A percentile compares a stretch with the other conserved stretches of the same genome.
These are phyloP conservation scores for Elongisporangium anandrum DNA, from an alignment of 352 stramenopile genomes.

Conservation along the genomic window DNA sequence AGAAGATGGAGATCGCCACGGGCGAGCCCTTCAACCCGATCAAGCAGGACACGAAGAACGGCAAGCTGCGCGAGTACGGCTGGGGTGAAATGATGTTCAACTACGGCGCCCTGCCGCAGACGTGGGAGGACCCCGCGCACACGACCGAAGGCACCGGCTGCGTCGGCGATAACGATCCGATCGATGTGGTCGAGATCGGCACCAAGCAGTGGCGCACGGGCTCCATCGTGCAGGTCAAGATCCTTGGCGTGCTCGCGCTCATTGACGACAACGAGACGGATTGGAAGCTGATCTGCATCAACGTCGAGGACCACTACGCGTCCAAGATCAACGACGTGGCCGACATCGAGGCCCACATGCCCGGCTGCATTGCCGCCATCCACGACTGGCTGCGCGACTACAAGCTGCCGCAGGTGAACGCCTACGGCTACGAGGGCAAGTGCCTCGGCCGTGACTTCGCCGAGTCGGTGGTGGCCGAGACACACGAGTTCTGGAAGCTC, in stretches of 20 bases:
- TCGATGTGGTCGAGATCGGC: conserved; percentile 99
- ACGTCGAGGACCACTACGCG: conserved; percentile 95
- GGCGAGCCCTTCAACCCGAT: conserved; percentile 96
- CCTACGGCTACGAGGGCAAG: conserved; percentile 98
- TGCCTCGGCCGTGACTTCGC: conserved; percentile 90
- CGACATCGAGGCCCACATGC: conserved; percentile 95
- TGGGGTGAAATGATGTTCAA: conserved; percentile 99
- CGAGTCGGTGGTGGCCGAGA: conserved; percentile 79
- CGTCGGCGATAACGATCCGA: conserved; percentile 96
- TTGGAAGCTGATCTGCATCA: conserved; percentile 99
- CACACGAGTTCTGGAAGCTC: conserved; percentile 89
- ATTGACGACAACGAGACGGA: conserved; percentile 99
- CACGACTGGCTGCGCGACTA: conserved; percentile 99
- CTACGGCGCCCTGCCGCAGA: conserved; percentile 98
- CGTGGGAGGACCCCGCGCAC: conserved; percentile 97
- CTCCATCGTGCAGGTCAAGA: conserved; percentile 95
- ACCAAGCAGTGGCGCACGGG: conserved; percentile 91
- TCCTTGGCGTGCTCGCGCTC: conserved; percentile 97
- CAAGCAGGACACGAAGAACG: conserved; percentile 99
- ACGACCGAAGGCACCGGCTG: conserved; percentile 78
- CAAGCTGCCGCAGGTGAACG: conserved; percentile 99
- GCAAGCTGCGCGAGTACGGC: conserved; percentile 93
- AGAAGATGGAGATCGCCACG: conserved; percentile 99
- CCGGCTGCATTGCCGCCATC: conserved; percentile 90
- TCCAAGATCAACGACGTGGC: conserved; percentile 96